These are phyloP conservation scores for Tricholoma matsutake DNA, from an alignment of 768 basidiomycete genomes.

Conservation along the genomic window DNA sequence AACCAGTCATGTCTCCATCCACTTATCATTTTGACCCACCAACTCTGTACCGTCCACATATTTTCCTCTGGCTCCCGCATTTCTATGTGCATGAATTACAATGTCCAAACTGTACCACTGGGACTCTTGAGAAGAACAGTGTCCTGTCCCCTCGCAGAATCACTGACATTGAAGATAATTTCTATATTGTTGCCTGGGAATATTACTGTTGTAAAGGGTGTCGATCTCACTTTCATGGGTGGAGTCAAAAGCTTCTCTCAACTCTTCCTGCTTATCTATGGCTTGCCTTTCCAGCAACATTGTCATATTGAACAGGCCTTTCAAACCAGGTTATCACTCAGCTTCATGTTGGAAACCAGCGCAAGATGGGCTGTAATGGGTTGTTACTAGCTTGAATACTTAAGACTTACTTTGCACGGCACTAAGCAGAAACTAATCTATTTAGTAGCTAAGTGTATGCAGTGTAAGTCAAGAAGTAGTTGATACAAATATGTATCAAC, in stretches of 20 bases:
- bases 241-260: slow-evolving; percentile 9
- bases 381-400: no score
- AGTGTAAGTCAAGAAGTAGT: no score
- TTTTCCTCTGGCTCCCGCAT: neutral
- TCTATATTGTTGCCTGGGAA: neutral
- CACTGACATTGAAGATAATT: neutral
- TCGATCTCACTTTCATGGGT: slow-evolving; percentile 6
- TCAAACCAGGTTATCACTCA: slow-evolving; percentile 12
- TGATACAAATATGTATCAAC: no score
- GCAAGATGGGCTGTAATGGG: no score
- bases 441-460: no score
- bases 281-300: slow-evolving; percentile 1
- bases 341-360: slow-evolving; percentile 19
- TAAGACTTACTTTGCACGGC: no score
- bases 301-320: slow-evolving; percentile 12
- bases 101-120: neutral
- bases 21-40: neutral
- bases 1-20: neutral
- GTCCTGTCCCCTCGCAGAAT: neutral
- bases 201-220: neutral
- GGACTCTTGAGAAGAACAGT: neutral
- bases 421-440: no score
- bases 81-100: neutral
- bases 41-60: neutral
- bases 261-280: slow-evolving; percentile 17